A percentile compares a stretch with the other conserved stretches of the same genome.
phyloP scores from a whole-genome alignment of 768 basidiomycete genomes.

The Mycena filopes region DNA sequence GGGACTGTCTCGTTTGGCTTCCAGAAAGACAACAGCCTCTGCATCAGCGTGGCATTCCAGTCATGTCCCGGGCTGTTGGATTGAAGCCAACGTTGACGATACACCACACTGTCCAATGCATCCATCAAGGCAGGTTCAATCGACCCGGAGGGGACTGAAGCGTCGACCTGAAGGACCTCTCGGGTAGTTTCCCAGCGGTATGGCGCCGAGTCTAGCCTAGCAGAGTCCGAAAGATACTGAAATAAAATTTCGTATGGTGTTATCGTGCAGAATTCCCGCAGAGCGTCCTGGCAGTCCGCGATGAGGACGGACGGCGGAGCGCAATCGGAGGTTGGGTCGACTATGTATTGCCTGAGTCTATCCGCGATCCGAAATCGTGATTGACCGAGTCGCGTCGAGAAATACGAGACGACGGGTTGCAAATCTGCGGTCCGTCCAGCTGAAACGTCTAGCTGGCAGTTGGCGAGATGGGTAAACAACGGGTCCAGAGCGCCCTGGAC shows the following conservation, averaged over 20 bases:
- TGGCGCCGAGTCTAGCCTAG: not conserved
- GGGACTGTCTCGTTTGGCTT: not conserved
- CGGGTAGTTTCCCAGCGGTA: not conserved
- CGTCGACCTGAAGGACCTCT: not conserved
- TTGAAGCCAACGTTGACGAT: too few relatives aligned
- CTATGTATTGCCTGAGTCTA: not conserved
- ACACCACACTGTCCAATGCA: too few relatives aligned
- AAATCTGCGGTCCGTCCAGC: too few relatives aligned
- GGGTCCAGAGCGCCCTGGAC: not conserved
- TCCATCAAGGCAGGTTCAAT: not conserved
- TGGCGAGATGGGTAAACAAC: not conserved
- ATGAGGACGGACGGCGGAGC: not conserved
- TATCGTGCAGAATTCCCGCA: not conserved
- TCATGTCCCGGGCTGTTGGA: too few relatives aligned
- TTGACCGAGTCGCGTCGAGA: too few relatives aligned
- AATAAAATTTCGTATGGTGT: not conserved
- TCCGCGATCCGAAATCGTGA: not conserved
- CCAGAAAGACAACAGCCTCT: not conserved
- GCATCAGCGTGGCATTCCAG: not conserved
- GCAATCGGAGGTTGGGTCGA: not conserved
- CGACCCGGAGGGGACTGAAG: not conserved
- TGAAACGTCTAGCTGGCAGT: not conserved
- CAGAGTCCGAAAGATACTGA: not conserved
- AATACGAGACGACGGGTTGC: too few relatives aligned
- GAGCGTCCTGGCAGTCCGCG: not conserved